Evolutionary conservation across 768 basidiomycete species (phyloP), one percentile per base, ranked within the genome.

Genomic region (Leccinum ochraceum): DNA sequence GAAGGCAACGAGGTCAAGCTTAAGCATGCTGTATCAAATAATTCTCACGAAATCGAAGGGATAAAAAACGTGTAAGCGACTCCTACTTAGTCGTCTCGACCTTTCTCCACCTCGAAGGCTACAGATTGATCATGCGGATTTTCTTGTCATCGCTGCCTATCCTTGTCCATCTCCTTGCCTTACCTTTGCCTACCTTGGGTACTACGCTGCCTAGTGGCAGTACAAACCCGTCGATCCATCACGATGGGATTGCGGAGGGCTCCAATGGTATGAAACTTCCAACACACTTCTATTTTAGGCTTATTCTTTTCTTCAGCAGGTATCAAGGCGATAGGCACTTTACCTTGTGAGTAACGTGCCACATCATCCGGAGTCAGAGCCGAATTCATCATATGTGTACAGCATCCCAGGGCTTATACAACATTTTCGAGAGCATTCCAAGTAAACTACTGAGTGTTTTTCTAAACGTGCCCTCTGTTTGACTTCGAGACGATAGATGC

Each of bases 391-490:
- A 10, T 8, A 0, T 49, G 6, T 20, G 11, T 20, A 16, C 36
- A 62, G 64, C 50, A 5, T 58, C 26, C 13, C 24, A 53, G 14
- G 49, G 3, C 13, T 50, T 32, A 10, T 49, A 44, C 3, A 6
- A 44, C 24, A 20, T 59, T 17, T 7, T 57, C 16, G 22, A 63
- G 6, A n/a, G 14, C 32, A 39, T 64, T 16, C 44, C 56, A 65
- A 28, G 63, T 56, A 42, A 49, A 13, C 14, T 24, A 13, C 22
- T 24, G 24, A 34, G 22, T 11, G 3, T 4, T 34, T 4, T 30
- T 11, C 6, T 48, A 13, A 3, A 6, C 6, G 3, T 7, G 4
- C 0, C 4, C 14, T 54, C 28, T 28, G 16, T 46, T 7, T 1
- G 10, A 4, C 16, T 42, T 6, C 0, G 6, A 1, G 1, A 28